Base-by-base conservation (phyloP, 768 basidiomycete species). In the Termitomyces sp. region DNA sequence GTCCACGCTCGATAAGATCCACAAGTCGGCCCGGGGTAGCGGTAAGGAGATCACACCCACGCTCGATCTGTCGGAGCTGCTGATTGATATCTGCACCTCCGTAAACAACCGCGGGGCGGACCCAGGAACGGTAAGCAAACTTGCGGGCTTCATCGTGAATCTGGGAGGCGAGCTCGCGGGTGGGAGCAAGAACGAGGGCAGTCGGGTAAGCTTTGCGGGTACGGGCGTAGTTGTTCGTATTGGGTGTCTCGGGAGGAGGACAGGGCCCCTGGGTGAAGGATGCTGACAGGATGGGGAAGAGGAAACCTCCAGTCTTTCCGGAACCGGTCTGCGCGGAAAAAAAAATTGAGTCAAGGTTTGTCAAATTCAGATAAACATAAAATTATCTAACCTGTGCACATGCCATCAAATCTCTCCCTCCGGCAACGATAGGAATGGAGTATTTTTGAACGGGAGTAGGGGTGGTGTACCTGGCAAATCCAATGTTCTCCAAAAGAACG, bases 371-470 rank as follows among this genome's bases (percentile, higher is more conserved):
- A 48, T 59, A 39, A 1, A 52, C 32, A 14, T 35, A 28, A 17
- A 2, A 52, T 10, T 46, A 35, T 69, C 82, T 58, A 64, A 88
- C 90, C 80, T 93, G 90, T 65, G 93, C 93, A 71, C 93, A 95
- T 61, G 93, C 93, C 93, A 96, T 95, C 74, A 94, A 79, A 74
- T 94, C 91, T 72, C 90, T 81, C 65, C 87, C 86, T 63, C 76
- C 84, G 57, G 94, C 89, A 64, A 99, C 95, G 69, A 98, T 98
- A 70, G 97, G 97, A 67, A 99, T 89, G 63, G 97, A 98, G 73
- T 98, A 96, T 81, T 98, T 98, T 85, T 99, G 97, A 64, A 99
- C 97, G 23, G 97, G 97, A 50, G 97, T 99, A 10, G 97, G 97
- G 41, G 86, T 94, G 57, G 86, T 84, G 80, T 98, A 99, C 77